phyloP scores from a whole-genome alignment of 2,329 filamentous ascomycete species.

The Claviceps fusiformis region DNA sequence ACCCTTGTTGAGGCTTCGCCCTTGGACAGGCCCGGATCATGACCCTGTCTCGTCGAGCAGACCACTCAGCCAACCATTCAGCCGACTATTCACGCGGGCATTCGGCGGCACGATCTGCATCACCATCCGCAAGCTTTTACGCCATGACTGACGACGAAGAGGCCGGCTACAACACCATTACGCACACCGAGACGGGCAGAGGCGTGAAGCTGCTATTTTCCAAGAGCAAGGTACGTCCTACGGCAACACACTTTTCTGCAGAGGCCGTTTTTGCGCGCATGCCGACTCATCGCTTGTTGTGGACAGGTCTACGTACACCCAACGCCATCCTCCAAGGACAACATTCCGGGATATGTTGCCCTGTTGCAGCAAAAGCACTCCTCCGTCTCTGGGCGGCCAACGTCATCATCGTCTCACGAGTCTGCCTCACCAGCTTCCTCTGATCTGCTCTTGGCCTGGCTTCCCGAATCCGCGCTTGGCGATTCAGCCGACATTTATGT shows the following conservation, averaged over 20 bases:
- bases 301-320: constrained; percentile 86
- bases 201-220: constrained; percentile 91
- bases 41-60: constrained; percentile 1
- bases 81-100: not conserved
- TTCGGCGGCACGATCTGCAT: constrained; percentile 4
- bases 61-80: not conserved
- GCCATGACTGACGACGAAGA: constrained; percentile 95
- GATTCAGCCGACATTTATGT: constrained; percentile 81
- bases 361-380: constrained; percentile 84
- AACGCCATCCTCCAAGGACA: constrained; percentile 84
- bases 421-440: constrained; percentile 40
- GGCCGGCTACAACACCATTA: constrained; percentile 86
- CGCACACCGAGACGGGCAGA: constrained; percentile 58
- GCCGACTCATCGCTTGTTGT: too few species aligned
- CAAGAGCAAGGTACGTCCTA: constrained; percentile 70
- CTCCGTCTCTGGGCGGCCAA: constrained; percentile 24
- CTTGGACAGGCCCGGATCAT: not conserved
- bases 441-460: constrained; percentile 79
- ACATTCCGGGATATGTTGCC: constrained; percentile 87
- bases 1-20: not conserved
- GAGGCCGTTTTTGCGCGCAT: too few species aligned
- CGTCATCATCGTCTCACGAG: constrained; percentile 17
- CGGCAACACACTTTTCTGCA: too few species aligned
- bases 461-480: constrained; percentile 78
- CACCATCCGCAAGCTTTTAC: constrained; percentile 14